Conservation (phyloP, 495 filamentous ascomycete species). For the Penicillium antarcticum region DNA sequence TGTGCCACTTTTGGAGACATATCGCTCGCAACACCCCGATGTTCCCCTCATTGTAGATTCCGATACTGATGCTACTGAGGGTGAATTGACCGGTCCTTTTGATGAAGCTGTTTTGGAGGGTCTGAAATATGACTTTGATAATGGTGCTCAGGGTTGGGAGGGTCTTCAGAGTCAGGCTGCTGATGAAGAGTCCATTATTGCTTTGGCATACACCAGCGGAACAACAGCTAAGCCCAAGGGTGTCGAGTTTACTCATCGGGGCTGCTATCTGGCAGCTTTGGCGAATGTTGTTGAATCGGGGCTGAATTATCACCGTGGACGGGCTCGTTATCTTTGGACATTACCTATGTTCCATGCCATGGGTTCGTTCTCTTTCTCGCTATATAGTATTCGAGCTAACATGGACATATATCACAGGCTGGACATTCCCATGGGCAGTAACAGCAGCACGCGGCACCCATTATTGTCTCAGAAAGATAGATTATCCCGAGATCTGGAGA, state of each 20-base stretch:
- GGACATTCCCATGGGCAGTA: constrained; percentile 86
- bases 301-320: constrained; percentile 63
- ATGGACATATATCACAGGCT: constrained; percentile 34
- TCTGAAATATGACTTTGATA: constrained; percentile 60
- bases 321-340: constrained; percentile 87
- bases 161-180: constrained; percentile 64
- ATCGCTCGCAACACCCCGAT: constrained; percentile 51
- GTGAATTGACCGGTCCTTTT: constrained; percentile 73
- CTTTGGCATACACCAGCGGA: constrained; percentile 88
- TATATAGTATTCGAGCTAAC: background rate
- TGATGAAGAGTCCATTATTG: constrained; percentile 77
- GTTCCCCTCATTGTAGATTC: constrained; percentile 76
- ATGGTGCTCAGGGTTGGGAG: constrained; percentile 68
- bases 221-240: constrained; percentile 93
- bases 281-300: constrained; percentile 87
- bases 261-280: constrained; percentile 78
- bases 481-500: constrained; percentile 89
- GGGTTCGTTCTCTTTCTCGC: constrained; percentile 40
- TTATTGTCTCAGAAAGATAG: constrained; percentile 91
- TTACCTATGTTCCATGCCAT: constrained; percentile 96
- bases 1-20: constrained; percentile 62
- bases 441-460: constrained; percentile 91
- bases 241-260: constrained; percentile 86
- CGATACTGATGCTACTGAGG: constrained; percentile 77
- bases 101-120: constrained; percentile 83